Evolutionary conservation across 148 eudicot species (phyloP), one percentile per base, ranked within the genome.

Genomic region (Vaccinium vitisidaea): DNA sequence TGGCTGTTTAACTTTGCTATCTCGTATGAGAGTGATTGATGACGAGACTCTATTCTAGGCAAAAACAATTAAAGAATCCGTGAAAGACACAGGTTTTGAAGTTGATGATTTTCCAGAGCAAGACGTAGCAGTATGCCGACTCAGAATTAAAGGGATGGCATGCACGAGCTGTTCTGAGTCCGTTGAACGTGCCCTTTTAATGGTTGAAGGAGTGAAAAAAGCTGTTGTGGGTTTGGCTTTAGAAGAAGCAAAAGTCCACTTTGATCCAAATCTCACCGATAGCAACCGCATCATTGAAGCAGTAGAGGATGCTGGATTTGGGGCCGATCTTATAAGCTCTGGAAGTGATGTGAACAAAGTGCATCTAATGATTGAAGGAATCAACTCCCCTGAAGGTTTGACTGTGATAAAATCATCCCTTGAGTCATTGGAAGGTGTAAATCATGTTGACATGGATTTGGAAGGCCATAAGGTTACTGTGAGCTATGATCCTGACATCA

Each of bases 91-190:
- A n/a, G 98, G 99, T 30, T 96, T 96, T 78, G 87, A 91, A 88
- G 96, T 93, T 85, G 90, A 90, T 81, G 97, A 88, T 55, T 90
- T 89, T 86, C 87, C 95, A 61, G 99, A 92, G 61, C 94, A 95
- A 86, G 98, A 93, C 58, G 89, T 93, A 75, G 94, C 91, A 49
- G 94, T 94, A 49, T 94, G 96, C 86, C 87, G 98, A 79, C 86
- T 97, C 61, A 90, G 88, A 89, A 91, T 97, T 53, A 97, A 94
- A 90, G 98, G 98, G 83, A 97, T 97, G 99, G 92, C 95, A 83
- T 97, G 99, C 91, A 97, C 99, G 27, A 95, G 95, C 92, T 97
- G 99, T 88, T 92, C 99, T 19, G 99, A 95, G 87, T 90, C 99
- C 58, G 86, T 87, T 79, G 99, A 97, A 81, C 95, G 93, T 67